Evolutionary conservation across 139 green algal species (phyloP), one percentile per base, ranked within the genome.

Genomic region (Coelastrella sp.): DNA sequence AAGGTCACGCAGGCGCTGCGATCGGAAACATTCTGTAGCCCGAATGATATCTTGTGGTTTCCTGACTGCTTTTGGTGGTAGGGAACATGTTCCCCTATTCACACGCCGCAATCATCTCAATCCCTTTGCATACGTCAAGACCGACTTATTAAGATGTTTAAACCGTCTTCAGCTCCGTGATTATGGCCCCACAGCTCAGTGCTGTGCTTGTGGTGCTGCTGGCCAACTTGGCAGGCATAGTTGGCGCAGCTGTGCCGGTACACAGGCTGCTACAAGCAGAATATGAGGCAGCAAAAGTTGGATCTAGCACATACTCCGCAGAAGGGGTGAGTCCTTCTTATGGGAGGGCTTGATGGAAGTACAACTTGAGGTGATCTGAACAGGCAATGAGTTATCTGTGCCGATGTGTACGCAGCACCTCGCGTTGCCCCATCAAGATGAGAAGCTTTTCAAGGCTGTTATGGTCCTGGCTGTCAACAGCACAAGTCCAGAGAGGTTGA

Each of bases 261-360:
- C 64, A 76, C 40, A 51, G 78, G 41, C 41, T 84, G 25, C 60
- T 84, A 34, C 78, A 84, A 30, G 78, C 60, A n/a, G 57, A 74
- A n/a, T 35, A 38, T 38, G n/a, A 45, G n/a, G 15, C 13, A 23
- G 30, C 25, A 19, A 19, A 45, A 4, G 66, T 76, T 13, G 78
- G 78, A 34, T 84, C 59, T 15, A 38, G 21, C 9, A 35, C 43
- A 15, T 84, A 84, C 41, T 84, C 78, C 5, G 78, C 78, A 19
- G 41, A 84, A 38, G 78, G 78, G 78, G 78, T 84, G 43, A 23
- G 78, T 6, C 38, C 62, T 32, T 19, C 62, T 38, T 4, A 19
- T n/a, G n/a, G n/a, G n/a, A n/a, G n/a, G n/a, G n/a, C n/a, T n/a
- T n/a, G n/a, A n/a, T n/a, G n/a, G n/a, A n/a, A n/a, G n/a, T n/a